A percentile compares a stretch with the other conserved stretches of the same genome.
These are phyloP conservation scores for Kregervanrija pseudodelftensis DNA, from an alignment of 805 yeast species.

Conservation along the genomic window DNA sequence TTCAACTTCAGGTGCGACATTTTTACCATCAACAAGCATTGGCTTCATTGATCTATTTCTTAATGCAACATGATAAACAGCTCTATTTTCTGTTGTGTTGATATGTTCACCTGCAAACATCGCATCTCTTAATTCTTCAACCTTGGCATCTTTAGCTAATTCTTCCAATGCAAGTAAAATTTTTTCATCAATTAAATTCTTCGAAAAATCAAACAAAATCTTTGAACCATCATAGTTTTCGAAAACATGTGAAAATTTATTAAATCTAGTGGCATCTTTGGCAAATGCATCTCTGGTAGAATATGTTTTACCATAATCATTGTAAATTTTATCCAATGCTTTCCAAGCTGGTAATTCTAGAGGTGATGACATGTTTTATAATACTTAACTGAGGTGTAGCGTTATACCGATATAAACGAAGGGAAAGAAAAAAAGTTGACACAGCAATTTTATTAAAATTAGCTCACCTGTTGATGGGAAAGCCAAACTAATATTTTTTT, in stretches of 20 bases:
- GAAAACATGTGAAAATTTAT: conserved; percentile 70
- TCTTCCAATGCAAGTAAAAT: conserved; percentile 58
- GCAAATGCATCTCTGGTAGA: conserved; percentile 73
- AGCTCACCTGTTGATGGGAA: no score
- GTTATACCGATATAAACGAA: no score
- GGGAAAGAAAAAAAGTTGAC: no score
- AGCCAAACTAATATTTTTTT: no score
- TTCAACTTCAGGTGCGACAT: conserved; percentile 89
- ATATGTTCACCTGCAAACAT: conserved; percentile 92
- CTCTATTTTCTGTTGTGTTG: conserved; percentile 93
- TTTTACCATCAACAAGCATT: conserved; percentile 82
- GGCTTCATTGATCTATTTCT: conserved; percentile 84
- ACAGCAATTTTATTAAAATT: no score
- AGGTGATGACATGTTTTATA: conserved; percentile 25
- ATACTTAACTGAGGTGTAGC: no score
- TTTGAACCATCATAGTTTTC: conserved; percentile 80
- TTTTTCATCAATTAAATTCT: conserved; percentile 86
- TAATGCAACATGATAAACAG: conserved; percentile 94
- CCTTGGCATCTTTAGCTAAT: conserved; percentile 86
- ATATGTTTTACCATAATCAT: conserved; percentile 60
- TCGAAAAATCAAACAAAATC: conserved; percentile 90
- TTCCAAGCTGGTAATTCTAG: conserved; percentile 79
- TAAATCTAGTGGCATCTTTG: conserved; percentile 67
- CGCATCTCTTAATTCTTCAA: conserved; percentile 79
- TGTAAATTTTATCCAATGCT: conserved; percentile 63